Conservation (phyloP, 1,139 yeast species). For the Kodamaea suecica region DNA sequence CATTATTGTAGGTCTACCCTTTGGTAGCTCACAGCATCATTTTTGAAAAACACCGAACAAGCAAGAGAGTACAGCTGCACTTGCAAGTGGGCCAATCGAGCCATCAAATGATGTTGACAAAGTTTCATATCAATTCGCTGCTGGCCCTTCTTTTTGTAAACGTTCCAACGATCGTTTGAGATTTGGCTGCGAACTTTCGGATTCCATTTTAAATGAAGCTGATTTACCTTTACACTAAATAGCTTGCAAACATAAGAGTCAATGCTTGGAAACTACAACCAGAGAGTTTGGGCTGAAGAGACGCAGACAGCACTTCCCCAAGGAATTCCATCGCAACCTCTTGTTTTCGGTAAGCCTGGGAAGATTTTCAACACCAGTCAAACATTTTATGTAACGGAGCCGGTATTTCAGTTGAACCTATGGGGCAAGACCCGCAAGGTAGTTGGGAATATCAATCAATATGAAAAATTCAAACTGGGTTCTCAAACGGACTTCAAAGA, state of each 20-base stretch:
- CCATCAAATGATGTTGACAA: too few species aligned
- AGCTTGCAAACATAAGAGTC: too few species aligned
- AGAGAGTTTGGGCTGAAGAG: background rate
- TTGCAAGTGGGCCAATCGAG: too few species aligned
- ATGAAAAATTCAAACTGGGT: background rate
- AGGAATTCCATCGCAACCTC: background rate
- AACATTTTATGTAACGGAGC: constrained; percentile 5
- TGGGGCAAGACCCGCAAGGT: constrained; percentile 3
- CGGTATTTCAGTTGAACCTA: constrained; percentile 1
- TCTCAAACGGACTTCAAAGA: background rate
- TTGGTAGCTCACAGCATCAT: too few species aligned
- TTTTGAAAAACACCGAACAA: too few species aligned
- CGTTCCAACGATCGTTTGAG: too few species aligned
- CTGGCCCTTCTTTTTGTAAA: too few species aligned
- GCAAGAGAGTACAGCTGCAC: too few species aligned
- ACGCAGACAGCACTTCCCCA: background rate
- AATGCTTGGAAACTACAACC: background rate
- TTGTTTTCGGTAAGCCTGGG: background rate
- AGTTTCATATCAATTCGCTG: too few species aligned
- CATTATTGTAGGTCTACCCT: too few species aligned
- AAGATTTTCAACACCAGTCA: constrained; percentile 1
- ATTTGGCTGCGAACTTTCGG: constrained; percentile 1
- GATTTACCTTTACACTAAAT: too few species aligned
- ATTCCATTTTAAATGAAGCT: too few species aligned
- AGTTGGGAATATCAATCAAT: constrained; percentile 1